Conservation (phyloP, 176 grass and related monocot species). For the Aegilops tauschii region DNA sequence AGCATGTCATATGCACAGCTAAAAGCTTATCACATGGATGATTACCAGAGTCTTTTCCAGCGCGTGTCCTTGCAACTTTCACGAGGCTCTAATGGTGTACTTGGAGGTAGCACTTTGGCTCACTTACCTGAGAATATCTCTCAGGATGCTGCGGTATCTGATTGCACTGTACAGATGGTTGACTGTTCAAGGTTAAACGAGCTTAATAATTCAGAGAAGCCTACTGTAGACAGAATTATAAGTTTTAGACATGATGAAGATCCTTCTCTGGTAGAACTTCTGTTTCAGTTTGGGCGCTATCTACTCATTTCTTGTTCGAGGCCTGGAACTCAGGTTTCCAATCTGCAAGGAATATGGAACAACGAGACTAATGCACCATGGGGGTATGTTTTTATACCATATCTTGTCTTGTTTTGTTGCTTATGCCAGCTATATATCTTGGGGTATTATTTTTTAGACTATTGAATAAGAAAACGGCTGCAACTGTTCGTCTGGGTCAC, state of each 20-base stretch:
- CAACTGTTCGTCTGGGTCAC: background rate
- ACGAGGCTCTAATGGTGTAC: constrained; percentile 28
- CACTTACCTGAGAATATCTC: constrained; percentile 14
- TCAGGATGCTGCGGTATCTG: constrained; percentile 11
- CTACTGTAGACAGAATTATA: constrained; percentile 69
- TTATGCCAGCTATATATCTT: background rate
- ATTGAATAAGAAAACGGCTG: no score
- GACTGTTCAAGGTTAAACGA: background rate
- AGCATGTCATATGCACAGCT: constrained; percentile 71
- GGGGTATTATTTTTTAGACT: no score
- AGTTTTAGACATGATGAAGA: constrained; percentile 85
- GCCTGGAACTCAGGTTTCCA: constrained; percentile 76
- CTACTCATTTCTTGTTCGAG: constrained; percentile 89
- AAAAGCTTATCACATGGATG: constrained; percentile 63
- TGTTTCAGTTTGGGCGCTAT: constrained; percentile 93
- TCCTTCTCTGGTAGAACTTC: constrained; percentile 76
- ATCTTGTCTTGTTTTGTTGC: background rate
- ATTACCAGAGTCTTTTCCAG: constrained; percentile 88
- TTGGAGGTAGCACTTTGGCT: constrained; percentile 10
- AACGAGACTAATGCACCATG: constrained; percentile 63
- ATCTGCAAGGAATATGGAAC: constrained; percentile 95
- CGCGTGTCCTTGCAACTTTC: constrained; percentile 79
- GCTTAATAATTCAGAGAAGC: constrained; percentile 31
- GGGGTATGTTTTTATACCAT: constrained; percentile 60
- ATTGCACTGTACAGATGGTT: constrained; percentile 9